Evolutionary conservation across 345 rosid genomes (phyloP), one percentile per base, ranked within the genome.

Genomic region (Rhizophora apiculata): DNA sequence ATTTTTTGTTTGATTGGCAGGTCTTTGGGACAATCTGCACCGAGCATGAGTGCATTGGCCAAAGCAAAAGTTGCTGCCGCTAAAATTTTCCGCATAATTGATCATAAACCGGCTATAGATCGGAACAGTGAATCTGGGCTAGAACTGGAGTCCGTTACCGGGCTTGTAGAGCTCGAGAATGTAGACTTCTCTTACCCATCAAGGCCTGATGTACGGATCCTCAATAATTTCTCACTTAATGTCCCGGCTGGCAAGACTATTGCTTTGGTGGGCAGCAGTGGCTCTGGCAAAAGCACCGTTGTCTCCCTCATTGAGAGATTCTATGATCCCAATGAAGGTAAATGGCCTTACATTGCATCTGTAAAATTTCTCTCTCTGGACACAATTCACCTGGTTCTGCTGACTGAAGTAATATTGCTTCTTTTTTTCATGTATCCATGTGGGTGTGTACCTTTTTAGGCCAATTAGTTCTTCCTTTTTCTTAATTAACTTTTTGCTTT

Each of bases 211-310:
- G 90, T 86, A n/a, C 84, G 64, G 71, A 82, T 94, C 54, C 95
- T 94, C 26, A 85, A 91, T 76, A 79, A 88, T 46, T 89, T 94
- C 74, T 82, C 82, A 15, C 88, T 94, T n/a, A 85, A 74, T 32
- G 98, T 94, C 67, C 93, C 98, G 0, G 95, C 98, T 2, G 98
- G 97, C 24, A 94, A 88, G 79, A 94, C 97, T 46, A 89, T 94
- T 60, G 98, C 98, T 77, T 83, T 94, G 80, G 98, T 91, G 11
- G 98, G 98, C 56, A 94, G 97, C 82, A 94, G 98, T 29, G 98
- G 98, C 74, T 94, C 98, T 6, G 98, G 98, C 21, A 94, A 94
- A 81, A 94, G 98, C 82, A 94, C 98, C 0, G 95, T 91, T 21
- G 98, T 94, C 46, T 87, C 98, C 37, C 91, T 94, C 67, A 94